A percentile compares a stretch with the other conserved stretches of the same genome.
These are phyloP conservation scores for Fragaria iinumae DNA, from an alignment of 306 rosid genomes.

Conservation along the genomic window DNA sequence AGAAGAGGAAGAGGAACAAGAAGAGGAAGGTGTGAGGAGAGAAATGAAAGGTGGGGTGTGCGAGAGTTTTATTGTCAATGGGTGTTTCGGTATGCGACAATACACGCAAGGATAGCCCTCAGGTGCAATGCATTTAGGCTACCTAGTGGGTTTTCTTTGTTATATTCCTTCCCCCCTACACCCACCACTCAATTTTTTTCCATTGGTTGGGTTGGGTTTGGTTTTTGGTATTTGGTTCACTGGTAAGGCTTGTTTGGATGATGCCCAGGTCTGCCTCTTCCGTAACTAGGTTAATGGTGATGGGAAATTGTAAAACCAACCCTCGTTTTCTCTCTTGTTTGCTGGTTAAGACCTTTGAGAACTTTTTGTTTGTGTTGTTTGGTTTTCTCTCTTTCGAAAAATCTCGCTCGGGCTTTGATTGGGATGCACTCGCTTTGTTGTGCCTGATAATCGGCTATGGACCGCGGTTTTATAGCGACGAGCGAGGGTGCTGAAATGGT, in stretches of 20 bases:
- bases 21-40: conserved; percentile 2
- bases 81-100: conserved; percentile 29
- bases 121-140: conserved; percentile 73
- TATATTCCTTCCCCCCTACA: conserved; percentile 31
- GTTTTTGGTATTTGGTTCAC: not conserved
- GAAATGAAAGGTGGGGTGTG: conserved; percentile 27
- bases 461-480: not conserved
- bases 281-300: not conserved
- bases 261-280: not conserved
- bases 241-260: conserved; percentile 24
- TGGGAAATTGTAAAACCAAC: not conserved
- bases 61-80: conserved; percentile 52
- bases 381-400: not conserved
- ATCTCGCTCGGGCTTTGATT: not conserved
- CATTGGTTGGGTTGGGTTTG: not conserved
- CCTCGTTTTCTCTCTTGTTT: not conserved
- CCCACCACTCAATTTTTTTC: conserved; percentile 42
- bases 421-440: not conserved
- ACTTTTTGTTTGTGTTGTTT: not conserved
- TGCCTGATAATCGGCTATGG: not conserved
- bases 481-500: not conserved
- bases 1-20: not conserved
- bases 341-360: not conserved
- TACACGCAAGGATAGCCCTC: conserved; percentile 50
- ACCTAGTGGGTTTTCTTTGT: conserved; percentile 42